These are phyloP conservation scores for Paramecium caudatum DNA, from an alignment of 73 alveolate species.

Conservation along the genomic window DNA sequence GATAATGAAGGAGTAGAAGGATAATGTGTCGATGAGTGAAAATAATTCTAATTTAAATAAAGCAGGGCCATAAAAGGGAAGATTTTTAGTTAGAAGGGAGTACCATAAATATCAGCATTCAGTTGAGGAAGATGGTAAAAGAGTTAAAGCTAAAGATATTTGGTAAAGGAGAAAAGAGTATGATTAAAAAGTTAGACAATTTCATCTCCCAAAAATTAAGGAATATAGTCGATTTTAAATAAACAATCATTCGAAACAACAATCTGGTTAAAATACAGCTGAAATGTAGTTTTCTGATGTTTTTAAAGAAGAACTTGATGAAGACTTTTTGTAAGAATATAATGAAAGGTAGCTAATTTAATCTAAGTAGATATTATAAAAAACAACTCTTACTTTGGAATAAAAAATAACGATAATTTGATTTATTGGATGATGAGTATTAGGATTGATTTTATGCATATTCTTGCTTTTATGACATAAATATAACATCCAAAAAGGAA, in stretches of 20 bases:
- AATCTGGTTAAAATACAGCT: conserved; percentile 23
- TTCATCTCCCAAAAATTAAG: conserved; percentile 52
- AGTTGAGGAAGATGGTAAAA: background rate
- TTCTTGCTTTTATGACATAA: too few species aligned
- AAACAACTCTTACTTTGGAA: conserved; percentile 32
- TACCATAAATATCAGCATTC: background rate
- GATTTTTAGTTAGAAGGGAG: conserved; percentile 8
- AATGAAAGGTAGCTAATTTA: background rate
- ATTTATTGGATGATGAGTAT: background rate
- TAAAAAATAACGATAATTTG: background rate
- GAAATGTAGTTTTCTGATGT: conserved; percentile 14
- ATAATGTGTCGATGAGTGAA: background rate
- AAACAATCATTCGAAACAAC: background rate
- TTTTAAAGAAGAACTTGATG: background rate
- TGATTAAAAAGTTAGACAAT: conserved; percentile 34
- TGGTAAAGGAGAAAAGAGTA: conserved; percentile 59
- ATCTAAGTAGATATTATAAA: conserved; percentile 7
- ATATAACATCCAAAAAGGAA: background rate
- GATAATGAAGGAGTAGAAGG: background rate
- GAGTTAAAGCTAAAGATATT: conserved; percentile 28
- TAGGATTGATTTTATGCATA: conserved; percentile 10
- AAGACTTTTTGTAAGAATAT: conserved; percentile 4
- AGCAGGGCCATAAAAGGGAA: background rate
- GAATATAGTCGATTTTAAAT: conserved; percentile 47
- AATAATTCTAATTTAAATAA: background rate